phyloP scores from a whole-genome alignment of 805 yeast species.

The Lipomyces starkeyi region DNA sequence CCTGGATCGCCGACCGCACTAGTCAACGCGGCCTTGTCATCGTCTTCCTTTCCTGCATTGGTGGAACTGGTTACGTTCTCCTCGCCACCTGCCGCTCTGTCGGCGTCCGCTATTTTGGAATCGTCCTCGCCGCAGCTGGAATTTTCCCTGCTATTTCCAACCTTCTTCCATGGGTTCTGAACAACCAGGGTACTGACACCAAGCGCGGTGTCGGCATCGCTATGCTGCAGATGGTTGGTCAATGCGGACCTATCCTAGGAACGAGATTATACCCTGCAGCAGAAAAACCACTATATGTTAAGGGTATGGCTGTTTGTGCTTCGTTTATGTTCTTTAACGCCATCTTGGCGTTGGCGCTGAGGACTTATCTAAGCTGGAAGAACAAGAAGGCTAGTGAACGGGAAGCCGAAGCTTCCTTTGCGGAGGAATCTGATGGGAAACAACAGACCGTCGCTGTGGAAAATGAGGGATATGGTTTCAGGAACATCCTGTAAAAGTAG shows the following conservation, averaged over 20 bases:
- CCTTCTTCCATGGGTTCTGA: background rate
- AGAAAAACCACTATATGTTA: background rate
- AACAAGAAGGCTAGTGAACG: constrained; percentile 2
- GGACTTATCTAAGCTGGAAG: constrained; percentile 4
- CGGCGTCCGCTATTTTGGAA: constrained; percentile 6
- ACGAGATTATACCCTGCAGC: background rate
- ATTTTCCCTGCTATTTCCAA: background rate
- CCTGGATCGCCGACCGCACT: constrained; percentile 7
- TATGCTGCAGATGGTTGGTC: background rate
- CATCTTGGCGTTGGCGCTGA: constrained; percentile 2
- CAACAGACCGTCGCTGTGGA: background rate
- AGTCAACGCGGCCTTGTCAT: constrained; percentile 3
- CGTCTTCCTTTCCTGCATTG: constrained; percentile 1
- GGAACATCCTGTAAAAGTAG: background rate
- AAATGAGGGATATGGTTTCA: constrained; percentile 4
- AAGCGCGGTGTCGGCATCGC: background rate
- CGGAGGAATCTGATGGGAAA: background rate
- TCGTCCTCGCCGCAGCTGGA: background rate
- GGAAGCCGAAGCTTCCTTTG: background rate
- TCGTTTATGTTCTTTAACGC: constrained; percentile 4
- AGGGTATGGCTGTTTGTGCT: background rate
- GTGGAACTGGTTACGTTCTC: constrained; percentile 1
- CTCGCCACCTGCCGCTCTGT: background rate
- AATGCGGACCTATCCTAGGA: constrained; percentile 3
- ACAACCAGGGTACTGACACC: constrained; percentile 5